Percentiles rank a stretch among this genome's conserved stretches.
These are phyloP conservation scores for Vanderwaltozyma polyspora DNA, from an alignment of 805 yeast genomes.

Conservation along the genomic window DNA sequence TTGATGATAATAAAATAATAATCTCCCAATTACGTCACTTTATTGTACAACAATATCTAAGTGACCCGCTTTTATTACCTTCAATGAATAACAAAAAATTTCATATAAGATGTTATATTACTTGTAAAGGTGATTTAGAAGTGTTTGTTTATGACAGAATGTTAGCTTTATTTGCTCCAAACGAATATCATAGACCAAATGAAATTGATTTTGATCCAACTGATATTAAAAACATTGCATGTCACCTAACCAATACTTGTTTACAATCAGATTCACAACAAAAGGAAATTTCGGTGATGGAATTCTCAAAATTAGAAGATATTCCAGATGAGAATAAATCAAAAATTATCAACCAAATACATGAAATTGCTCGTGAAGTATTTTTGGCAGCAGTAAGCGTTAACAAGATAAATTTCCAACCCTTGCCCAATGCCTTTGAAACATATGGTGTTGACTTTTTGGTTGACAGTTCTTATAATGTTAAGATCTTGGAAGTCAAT, in stretches of 20 bases:
- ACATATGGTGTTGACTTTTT: constrained; percentile 83
- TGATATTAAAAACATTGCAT: constrained; percentile 37
- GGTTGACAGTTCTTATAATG: constrained; percentile 45
- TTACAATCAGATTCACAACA: constrained; percentile 51
- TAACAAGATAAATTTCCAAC: constrained; percentile 77
- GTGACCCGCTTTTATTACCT: constrained; percentile 53
- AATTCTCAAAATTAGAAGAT: constrained; percentile 47
- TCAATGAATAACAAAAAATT: constrained; percentile 62
- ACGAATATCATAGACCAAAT: constrained; percentile 29
- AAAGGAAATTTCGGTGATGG: constrained; percentile 40
- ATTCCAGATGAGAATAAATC: constrained; percentile 28
- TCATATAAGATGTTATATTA: constrained; percentile 78
- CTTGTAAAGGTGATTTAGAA: constrained; percentile 59
- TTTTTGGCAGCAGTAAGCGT: constrained; percentile 73
- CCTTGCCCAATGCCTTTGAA: constrained; percentile 73
- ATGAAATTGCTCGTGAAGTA: constrained; percentile 52
- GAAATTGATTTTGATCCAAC: constrained; percentile 22
- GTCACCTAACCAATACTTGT: constrained; percentile 92
- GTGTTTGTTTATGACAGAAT: constrained; percentile 76
- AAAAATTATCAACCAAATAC: constrained; percentile 42
- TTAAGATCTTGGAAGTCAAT: constrained; percentile 70
- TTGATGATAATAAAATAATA: constrained; percentile 51
- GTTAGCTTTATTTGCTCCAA: constrained; percentile 69
- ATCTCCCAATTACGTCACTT: constrained; percentile 86
- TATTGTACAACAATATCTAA: constrained; percentile 73